A percentile compares a stretch with the other conserved stretches of the same genome.
Conservation (phyloP, 441 rosid species). For the Pelargonium myrrhifolium region DNA sequence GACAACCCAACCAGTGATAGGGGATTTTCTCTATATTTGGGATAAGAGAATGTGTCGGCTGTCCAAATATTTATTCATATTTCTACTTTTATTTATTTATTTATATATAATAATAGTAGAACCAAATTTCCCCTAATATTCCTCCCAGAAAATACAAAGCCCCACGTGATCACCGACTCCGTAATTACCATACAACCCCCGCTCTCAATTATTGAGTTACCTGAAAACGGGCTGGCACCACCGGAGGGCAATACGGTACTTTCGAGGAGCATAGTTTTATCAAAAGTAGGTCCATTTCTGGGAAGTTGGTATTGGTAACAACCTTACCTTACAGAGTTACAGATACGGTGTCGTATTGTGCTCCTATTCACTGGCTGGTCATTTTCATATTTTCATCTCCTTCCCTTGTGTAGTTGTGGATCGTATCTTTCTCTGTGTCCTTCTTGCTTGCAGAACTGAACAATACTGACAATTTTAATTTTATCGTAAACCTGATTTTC, state of each 20-base stretch:
- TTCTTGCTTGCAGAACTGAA: too few relatives aligned
- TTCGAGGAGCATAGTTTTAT: not conserved
- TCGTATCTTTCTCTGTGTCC: too few relatives aligned
- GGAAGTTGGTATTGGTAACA: conserved; percentile 3
- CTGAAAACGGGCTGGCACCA: not conserved
- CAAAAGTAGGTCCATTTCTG: not conserved
- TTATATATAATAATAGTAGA: too few relatives aligned
- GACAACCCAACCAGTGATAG: not conserved
- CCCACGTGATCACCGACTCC: conserved; percentile 1
- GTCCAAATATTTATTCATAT: not conserved
- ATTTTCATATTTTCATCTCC: too few relatives aligned
- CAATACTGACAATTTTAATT: too few relatives aligned
- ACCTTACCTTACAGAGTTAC: not conserved
- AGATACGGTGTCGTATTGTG: not conserved
- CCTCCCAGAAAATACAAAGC: not conserved
- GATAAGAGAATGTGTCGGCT: conserved; percentile 15
- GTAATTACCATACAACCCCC: conserved; percentile 16
- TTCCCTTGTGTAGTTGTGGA: too few relatives aligned
- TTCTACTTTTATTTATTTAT: not conserved
- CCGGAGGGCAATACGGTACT: not conserved
- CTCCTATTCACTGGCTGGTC: not conserved
- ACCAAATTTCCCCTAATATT: not conserved
- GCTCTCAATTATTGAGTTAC: not conserved
- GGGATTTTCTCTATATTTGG: not conserved
- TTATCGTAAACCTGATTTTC: too few relatives aligned